Base-by-base conservation (phyloP, 192 early-diverging fungal species). In the Rhizophagus sp. region DNA sequence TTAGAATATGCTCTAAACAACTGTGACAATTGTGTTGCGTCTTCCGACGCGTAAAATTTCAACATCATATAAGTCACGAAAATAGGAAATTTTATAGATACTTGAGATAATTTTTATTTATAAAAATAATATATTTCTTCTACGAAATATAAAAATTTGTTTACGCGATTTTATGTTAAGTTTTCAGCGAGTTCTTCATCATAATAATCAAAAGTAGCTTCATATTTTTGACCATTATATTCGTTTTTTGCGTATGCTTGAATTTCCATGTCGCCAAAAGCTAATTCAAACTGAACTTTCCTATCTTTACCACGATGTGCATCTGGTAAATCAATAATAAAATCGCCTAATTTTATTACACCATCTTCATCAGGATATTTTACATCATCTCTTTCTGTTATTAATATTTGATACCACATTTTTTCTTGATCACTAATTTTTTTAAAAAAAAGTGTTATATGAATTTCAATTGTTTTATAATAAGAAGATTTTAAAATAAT, bases 191-290 rank as follows among this genome's bases (percentile, higher is more conserved):
- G 7, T 9, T 41, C 39, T 7, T 41, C 6, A 41, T 41, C 39
- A 41, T 41, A 62, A 36, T n/a, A 47, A 47, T 34, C 52, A 57
- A 67, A 78, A 30, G 27, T 11, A 67, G 65, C 27, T 13, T 36
- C n/a, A 50, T 50, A 67, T 17, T 33, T 8, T 25, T 27, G 2
- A 0, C n/a, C 15, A 49, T 41, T 68, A 15, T 7, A 2, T 52
- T n/a, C 3, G 19, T 78, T 68, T 22, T 11, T 19, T 30, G 76
- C 47, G 33, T 41, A 41, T 5, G 66, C 76, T 68, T 52, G 67
- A 44, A 78, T 69, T 68, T 78, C 76, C 19, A 50, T 49, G 11
- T 78, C 22, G 17, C 13, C 47, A 69, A 78, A 78, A 1, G 27
- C 2, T 24, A 78, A 63, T n/a, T 15, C 30, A 49, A 78, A 69